Base-by-base conservation (phyloP, 2,329 filamentous ascomycete genomes). In the Epichloe sibirici region DNA sequence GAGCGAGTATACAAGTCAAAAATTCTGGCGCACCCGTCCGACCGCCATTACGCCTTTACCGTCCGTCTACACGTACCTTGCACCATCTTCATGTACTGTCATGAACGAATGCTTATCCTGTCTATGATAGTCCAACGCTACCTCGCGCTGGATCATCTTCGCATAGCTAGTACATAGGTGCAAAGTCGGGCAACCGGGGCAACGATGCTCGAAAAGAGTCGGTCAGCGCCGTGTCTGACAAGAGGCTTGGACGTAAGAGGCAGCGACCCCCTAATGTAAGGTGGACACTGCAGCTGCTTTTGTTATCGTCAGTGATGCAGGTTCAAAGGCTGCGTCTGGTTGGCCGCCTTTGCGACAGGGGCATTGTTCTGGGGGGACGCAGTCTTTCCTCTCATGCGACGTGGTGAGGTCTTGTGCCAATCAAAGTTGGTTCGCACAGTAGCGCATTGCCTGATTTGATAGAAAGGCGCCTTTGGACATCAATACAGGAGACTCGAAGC, bases 391-490 rank as follows among this genome's bases (percentile, higher is more conserved):
- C 51, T 25, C 11, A 45, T 17, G 46, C 47, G 51, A 56, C 49
- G 52, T 54, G 52, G 53, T 52, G 51, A 46, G 45, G 38, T 17
- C 49, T 50, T 40, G 51, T 45, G 38, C 57, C 58, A 60, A 60
- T 60, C 57, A 55, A 39, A 35, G 13, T 42, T 28, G 25, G 25
- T 17, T 23, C 7, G 40, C 13, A 23, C 38, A 48, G 44, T 43
- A 53, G 48, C 45, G 52, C 48, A 45, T 42, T 49, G 48, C 52
- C 45, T 48, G 52, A 58, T 60, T 58, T 55, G 55, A 58, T 51
- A 48, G 50, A 52, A 47, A 44, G 47, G 40, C 50, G 55, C 47
- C 47, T 55, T 61, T 61, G 59, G 59, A 61, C 59, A 61, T 57
- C 58, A 61, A 59, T 55, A 59, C 59, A 59, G 56, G 53, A 53